Percentiles rank a stretch among this genome's conserved stretches.
Conservation (phyloP, 2,329 filamentous ascomycete species). For the Phialophora macrospora region DNA sequence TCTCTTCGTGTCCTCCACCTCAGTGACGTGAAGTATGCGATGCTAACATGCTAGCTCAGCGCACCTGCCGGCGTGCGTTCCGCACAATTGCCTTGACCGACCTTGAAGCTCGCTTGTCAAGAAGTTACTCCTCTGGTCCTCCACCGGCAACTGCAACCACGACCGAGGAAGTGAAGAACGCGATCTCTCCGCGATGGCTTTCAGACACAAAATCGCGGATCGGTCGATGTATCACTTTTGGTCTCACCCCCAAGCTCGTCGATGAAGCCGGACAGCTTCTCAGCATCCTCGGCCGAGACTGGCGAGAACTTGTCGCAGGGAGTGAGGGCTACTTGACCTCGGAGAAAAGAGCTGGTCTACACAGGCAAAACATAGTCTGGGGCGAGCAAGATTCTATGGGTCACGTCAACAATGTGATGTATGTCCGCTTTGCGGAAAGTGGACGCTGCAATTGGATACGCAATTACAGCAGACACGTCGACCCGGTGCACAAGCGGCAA, state of each 20-base stretch:
- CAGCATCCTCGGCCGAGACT: conserved; percentile 65
- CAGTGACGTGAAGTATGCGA: conserved; percentile 9
- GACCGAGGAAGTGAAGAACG: conserved; percentile 65
- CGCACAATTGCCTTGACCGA: conserved; percentile 5
- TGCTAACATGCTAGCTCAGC: conserved; percentile 26
- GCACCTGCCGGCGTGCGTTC: conserved; percentile 24
- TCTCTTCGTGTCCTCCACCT: neutral
- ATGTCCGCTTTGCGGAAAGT: conserved; percentile 82
- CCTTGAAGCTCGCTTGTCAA: neutral
- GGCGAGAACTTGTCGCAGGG: conserved; percentile 73
- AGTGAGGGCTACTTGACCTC: conserved; percentile 75
- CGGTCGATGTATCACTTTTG: conserved; percentile 77
- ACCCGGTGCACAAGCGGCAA: conserved; percentile 63
- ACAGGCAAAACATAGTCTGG: conserved; percentile 73
- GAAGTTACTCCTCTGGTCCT: conserved; percentile 19
- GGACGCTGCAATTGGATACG: conserved; percentile 77
- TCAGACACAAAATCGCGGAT: conserved; percentile 69
- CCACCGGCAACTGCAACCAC: conserved; percentile 61
- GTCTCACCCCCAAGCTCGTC: conserved; percentile 64
- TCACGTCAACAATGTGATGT: conserved; percentile 87
- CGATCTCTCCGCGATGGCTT: conserved; percentile 67
- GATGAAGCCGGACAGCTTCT: conserved; percentile 64
- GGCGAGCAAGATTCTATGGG: conserved; percentile 68
- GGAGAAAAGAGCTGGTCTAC: conserved; percentile 65
- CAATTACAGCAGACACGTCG: conserved; percentile 68